Base-by-base conservation (phyloP, 805 yeast species). In the Pichia thaimueangensis region DNA sequence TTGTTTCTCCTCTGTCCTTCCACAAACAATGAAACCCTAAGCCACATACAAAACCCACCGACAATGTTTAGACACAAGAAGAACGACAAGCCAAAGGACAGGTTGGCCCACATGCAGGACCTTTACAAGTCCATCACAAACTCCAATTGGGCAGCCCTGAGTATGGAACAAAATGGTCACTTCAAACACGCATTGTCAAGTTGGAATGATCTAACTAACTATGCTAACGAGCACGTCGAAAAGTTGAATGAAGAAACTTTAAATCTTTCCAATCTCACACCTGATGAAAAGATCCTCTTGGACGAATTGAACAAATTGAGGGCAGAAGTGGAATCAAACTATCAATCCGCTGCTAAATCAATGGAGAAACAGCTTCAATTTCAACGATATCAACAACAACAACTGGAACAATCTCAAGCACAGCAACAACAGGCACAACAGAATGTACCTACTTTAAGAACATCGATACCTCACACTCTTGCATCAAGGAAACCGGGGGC, bases 181-280 rank as follows among this genome's bases (percentile, higher is more conserved):
- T 58, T 69, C 35, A 73, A 68, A 38, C 76, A 72, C 15, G 83
- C 88, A 2, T 60, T 81, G 17, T 75, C 73, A 45, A 89, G 89
- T 3, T 82, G 91, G 89, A 82, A 78, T 49, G 67, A 78, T 2
- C 60, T 84, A n/a, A 86, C 80, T 48, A 77, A 84, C 2, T 71
- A 74, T 37, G 68, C 80, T 2, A 67, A 76, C 37, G 74, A 67
- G 55, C 76, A 76, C 51, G 60, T 81, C 33, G 85, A 80, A 17
- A 46, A 58, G 41, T 50, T 82, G 51, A 71, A 81, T 54, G 63
- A 73, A 58, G 59, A 46, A 58, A 56, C 54, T 55, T 56, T 24
- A 47, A 61, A 50, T 47, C 53, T 41, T 43, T n/a, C n/a, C n/a
- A 45, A 49, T 47, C 40, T 74, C 52, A 53, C 73, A 0, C 68